A percentile compares a stretch with the other conserved stretches of the same genome.
Evolutionary conservation across 148 eudicot genomes (phyloP).

Genomic region (Suaeda aralocaspica): DNA sequence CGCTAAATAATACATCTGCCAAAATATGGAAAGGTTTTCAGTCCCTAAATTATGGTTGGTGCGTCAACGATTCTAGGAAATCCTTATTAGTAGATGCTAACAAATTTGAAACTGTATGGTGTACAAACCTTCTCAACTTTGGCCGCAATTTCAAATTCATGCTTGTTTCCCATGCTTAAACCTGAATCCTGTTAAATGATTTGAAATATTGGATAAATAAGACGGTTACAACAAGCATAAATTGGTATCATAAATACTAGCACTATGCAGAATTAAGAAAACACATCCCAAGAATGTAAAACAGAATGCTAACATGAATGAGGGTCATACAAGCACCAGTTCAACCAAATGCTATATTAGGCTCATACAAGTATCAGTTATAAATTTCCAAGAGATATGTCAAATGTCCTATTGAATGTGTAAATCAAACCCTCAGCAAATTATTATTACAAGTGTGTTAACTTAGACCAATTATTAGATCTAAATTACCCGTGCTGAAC

Average conservation of each 20-base stretch:
- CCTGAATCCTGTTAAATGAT: slow-evolving; percentile 45
- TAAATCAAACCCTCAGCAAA: neutral
- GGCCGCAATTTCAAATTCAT: slow-evolving; percentile 73
- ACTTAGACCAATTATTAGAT: neutral
- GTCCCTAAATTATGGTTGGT: neutral
- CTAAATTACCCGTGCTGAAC: neutral
- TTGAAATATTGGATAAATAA: neutral
- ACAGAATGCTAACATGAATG: neutral
- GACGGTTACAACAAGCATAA: neutral
- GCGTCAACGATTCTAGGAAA: neutral
- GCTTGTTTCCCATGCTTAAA: slow-evolving; percentile 78
- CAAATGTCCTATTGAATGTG: neutral
- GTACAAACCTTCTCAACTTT: slow-evolving; percentile 71
- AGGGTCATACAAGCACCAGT: too few species aligned
- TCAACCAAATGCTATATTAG: neutral
- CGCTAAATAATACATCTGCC: slow-evolving; percentile 71
- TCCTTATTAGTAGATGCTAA: neutral
- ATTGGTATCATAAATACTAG: neutral
- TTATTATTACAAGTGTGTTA: too few species aligned
- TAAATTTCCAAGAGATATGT: neutral
- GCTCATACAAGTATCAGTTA: neutral
- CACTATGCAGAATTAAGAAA: neutral
- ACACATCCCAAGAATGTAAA: neutral
- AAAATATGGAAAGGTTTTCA: slow-evolving; percentile 6
- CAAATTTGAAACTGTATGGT: neutral